Evolutionary conservation across 2,329 filamentous ascomycete genomes (phyloP).

Genomic region (Pseudogymnoascus sp.): DNA sequence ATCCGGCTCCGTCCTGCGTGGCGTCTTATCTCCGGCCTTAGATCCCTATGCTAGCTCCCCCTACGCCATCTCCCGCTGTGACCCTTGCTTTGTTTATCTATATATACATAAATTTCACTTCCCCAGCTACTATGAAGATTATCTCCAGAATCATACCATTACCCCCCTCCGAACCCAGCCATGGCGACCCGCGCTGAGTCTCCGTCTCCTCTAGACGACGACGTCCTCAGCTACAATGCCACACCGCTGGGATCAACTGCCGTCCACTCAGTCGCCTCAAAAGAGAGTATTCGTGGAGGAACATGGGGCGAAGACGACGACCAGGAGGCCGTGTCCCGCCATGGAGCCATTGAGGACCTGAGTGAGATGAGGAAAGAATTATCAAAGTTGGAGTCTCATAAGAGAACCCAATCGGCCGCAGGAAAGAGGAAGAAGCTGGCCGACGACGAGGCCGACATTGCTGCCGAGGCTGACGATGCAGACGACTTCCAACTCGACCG

Average conservation of each 20-base stretch:
- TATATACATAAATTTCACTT: neutral
- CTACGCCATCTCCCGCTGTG: conserved; percentile 21
- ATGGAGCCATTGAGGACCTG: neutral
- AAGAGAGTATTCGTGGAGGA: neutral
- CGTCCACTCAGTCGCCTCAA: neutral
- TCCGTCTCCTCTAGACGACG: conserved; percentile 1
- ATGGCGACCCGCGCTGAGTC: conserved; percentile 5
- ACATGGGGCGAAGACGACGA: conserved; percentile 5
- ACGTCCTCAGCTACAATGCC: conserved; percentile 2
- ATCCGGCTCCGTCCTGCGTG: conserved; percentile 1
- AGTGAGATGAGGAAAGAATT: neutral
- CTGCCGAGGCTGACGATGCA: conserved; percentile 34
- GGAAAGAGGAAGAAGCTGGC: neutral
- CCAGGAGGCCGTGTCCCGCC: conserved; percentile 1
- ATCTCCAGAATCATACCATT: neutral
- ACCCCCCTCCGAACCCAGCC: neutral
- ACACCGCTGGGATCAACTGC: neutral
- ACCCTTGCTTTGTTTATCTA: conserved; percentile 13
- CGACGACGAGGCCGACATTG: neutral
- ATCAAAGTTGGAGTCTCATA: neutral
- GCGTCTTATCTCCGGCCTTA: conserved; percentile 6
- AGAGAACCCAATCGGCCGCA: neutral
- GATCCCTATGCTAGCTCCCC: conserved; percentile 15
- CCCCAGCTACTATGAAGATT: neutral
- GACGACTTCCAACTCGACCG: conserved; percentile 60